These are phyloP conservation scores for Acanthamoeba healyi DNA, from an alignment of 208 protist species.

Conservation along the genomic window DNA sequence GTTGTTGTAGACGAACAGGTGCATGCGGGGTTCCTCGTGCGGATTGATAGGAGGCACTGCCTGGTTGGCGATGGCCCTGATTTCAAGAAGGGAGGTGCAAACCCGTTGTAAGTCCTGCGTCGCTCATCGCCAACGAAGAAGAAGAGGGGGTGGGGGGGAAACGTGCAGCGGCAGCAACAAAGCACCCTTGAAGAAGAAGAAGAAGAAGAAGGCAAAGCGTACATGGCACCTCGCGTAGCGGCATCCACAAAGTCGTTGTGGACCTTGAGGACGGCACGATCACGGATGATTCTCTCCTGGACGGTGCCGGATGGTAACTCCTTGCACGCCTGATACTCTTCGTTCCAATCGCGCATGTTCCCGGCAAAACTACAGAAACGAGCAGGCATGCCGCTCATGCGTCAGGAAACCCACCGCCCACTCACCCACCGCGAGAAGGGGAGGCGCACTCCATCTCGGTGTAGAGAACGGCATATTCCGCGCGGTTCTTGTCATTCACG, in stretches of 20 bases:
- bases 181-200: too few species aligned
- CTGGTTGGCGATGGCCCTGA: slow-evolving; percentile 73
- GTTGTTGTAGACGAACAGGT: slow-evolving; percentile 88
- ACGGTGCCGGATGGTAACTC: slow-evolving; percentile 73
- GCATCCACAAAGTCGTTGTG: slow-evolving; percentile 85
- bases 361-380: not conserved
- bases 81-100: not conserved
- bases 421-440: not conserved
- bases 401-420: too few species aligned
- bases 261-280: slow-evolving; percentile 81
- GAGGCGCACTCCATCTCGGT: slow-evolving; percentile 31
- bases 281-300: slow-evolving; percentile 81
- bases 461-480: slow-evolving; percentile 59
- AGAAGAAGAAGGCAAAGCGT: not conserved
- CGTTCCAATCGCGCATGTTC: slow-evolving; percentile 87
- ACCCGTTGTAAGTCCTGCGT: not conserved
- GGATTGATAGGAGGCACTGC: slow-evolving; percentile 81
- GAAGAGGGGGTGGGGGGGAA: not conserved
- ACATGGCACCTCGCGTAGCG: slow-evolving; percentile 80
- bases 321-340: slow-evolving; percentile 82
- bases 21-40: slow-evolving; percentile 65
- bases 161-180: too few species aligned
- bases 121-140: not conserved
- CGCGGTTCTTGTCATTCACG: slow-evolving; percentile 39
- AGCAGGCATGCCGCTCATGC: not conserved